phyloP scores from a whole-genome alignment of 257 asterid species.

The Fraxinus americana region DNA sequence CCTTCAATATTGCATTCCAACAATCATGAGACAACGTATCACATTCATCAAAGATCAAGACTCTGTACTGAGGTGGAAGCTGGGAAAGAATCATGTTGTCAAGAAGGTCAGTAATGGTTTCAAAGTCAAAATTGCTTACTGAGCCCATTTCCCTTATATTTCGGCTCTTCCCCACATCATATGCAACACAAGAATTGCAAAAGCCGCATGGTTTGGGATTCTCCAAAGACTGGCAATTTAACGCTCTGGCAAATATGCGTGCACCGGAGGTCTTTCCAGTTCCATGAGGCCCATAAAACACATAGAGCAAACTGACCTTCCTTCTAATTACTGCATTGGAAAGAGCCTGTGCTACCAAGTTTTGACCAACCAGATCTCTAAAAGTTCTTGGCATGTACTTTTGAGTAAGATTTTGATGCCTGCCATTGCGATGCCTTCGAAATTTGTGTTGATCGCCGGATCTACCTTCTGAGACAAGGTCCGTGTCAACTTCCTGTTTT shows the following conservation, averaged over 20 bases:
- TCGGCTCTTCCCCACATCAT: conserved; percentile 59
- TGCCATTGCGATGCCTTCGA: conserved; percentile 41
- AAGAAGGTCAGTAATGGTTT: conserved; percentile 55
- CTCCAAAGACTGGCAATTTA: conserved; percentile 73
- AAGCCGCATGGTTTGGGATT: conserved; percentile 77
- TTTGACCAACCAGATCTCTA: conserved; percentile 85
- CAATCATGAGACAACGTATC: conserved; percentile 63
- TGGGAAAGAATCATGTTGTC: conserved; percentile 46
- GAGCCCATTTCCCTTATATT: conserved; percentile 76
- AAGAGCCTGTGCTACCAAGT: conserved; percentile 85
- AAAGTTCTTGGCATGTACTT: conserved; percentile 82
- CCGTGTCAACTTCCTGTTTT: conserved; percentile 69
- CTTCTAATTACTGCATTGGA: conserved; percentile 68
- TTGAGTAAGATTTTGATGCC: conserved; percentile 83
- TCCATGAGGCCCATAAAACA: conserved; percentile 88
- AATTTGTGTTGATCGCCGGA: conserved; percentile 46
- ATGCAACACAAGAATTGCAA: conserved; percentile 68
- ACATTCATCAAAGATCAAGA: conserved; percentile 80
- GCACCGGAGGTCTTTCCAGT: conserved; percentile 90
- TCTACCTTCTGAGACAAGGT: conserved; percentile 86
- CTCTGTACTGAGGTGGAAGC: conserved; percentile 57
- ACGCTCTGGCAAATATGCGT: conserved; percentile 76
- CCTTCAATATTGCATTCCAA: conserved; percentile 78
- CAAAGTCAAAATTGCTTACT: conserved; percentile 59
- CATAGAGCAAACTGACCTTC: conserved; percentile 74